Evolutionary conservation across 2,329 filamentous ascomycete species (phyloP), one percentile per base, ranked within the genome.

Genomic region (Aureobasidium namibiae): DNA sequence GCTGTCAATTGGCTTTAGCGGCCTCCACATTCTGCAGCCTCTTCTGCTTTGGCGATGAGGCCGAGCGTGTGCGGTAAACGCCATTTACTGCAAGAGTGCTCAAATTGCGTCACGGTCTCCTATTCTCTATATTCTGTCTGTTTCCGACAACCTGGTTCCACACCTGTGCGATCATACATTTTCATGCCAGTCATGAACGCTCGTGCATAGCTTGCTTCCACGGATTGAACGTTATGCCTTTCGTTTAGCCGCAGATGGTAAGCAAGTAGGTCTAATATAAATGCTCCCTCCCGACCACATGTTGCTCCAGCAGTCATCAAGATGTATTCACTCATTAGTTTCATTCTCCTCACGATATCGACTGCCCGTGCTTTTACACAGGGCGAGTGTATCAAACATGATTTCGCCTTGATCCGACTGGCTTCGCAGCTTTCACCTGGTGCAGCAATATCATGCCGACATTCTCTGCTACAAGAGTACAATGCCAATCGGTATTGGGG

Each of bases 401-500:
- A 61, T 41, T 21, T 56, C 14, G 54, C 53, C 18, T 57, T 61
- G 31, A 54, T 49, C 16, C 39, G 45, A 45, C 54, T 62, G 24
- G 46, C 59, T 24, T 31, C 26, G 13, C 44, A 59, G 29, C 26
- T 61, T 5, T 56, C 60, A 24, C 45, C 48, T 33, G 39, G 31
- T 4, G 48, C 59, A 24, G 59, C 59, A 33, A 62, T 61, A 16
- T 56, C 59, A 33, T 62, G 61, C 36, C 29, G 36, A 48, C 34
- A 54, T 9, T 60, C 50, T 39, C 54, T 59, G 18, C 56, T 62
- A 9, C 61, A 62, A 33, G 23, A 44, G 11, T 38, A 59, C 26
- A 62, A 57, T 16, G 36, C 52, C 4, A 26, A 50, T 11, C 61
- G 59, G 4, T 61, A 62, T 34, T 62, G 58, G 54, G 61, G 61